phyloP scores from a whole-genome alignment of 2,329 filamentous ascomycete species.

The Clarireedia homoeocarpa region DNA sequence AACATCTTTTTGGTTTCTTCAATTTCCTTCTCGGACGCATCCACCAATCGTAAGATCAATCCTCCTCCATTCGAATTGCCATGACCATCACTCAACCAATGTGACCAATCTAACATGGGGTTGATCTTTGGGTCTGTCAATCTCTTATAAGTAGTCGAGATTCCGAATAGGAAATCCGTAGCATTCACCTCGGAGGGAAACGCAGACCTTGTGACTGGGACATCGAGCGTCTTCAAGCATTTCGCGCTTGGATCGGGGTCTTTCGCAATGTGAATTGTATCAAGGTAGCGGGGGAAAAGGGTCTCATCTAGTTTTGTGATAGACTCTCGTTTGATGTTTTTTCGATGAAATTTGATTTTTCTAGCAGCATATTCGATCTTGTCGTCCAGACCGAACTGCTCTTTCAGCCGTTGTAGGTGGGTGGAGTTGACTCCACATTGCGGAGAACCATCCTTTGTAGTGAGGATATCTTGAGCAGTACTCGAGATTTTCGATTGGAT shows the following conservation, averaged over 20 bases:
- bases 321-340: constrained; percentile 41
- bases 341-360: constrained; percentile 44
- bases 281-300: constrained; percentile 39
- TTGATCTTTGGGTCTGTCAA: constrained; percentile 44
- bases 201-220: constrained; percentile 43
- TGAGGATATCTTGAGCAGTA: constrained; percentile 8
- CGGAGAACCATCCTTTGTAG: background rate
- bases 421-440: constrained; percentile 42
- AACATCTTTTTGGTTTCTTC: constrained; percentile 41
- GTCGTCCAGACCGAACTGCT: constrained; percentile 41
- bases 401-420: constrained; percentile 38
- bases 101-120: constrained; percentile 50
- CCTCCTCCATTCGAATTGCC: constrained; percentile 50
- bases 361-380: constrained; percentile 49
- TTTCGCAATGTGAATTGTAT: constrained; percentile 40
- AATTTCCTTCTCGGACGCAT: constrained; percentile 44
- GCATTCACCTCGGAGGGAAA: constrained; percentile 44
- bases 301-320: constrained; percentile 43
- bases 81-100: constrained; percentile 50
- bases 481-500: constrained; percentile 4
- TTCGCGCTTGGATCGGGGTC: constrained; percentile 33
- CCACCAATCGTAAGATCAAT: constrained; percentile 45
- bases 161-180: constrained; percentile 51
- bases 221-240: constrained; percentile 42
- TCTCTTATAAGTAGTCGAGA: constrained; percentile 49